These are phyloP conservation scores for Neodidymelliopsis sp. DNA, from an alignment of 2,329 filamentous ascomycete genomes.

Conservation along the genomic window DNA sequence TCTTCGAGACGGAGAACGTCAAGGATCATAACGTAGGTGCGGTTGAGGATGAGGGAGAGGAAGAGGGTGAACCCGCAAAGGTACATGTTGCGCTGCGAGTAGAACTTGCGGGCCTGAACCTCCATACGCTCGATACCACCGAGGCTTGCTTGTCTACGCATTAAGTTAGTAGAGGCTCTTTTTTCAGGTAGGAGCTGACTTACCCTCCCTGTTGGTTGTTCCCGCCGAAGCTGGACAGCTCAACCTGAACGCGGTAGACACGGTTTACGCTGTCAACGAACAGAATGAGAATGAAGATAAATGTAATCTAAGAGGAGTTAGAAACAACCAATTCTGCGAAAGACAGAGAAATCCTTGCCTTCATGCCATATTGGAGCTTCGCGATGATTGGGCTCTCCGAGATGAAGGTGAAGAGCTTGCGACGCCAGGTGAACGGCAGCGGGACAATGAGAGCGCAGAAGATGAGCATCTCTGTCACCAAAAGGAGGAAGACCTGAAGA, in stretches of 20 bases:
- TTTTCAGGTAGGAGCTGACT: conserved; percentile 33
- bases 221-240: conserved; percentile 78
- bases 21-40: conserved; percentile 97
- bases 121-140: conserved; percentile 92
- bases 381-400: conserved; percentile 85
- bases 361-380: conserved; percentile 96
- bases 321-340: neutral
- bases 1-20: conserved; percentile 92
- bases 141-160: conserved; percentile 70
- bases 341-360: conserved; percentile 58
- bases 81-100: conserved; percentile 99
- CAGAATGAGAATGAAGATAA: conserved; percentile 98
- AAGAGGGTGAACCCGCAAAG: conserved; percentile 99
- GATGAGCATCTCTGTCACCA: conserved; percentile 83
- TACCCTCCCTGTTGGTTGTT: conserved; percentile 61
- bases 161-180: conserved; percentile 19
- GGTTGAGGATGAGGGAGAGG: conserved; percentile 97
- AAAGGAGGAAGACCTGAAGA: conserved; percentile 78
- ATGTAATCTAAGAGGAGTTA: conserved; percentile 73
- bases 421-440: conserved; percentile 84
- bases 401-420: conserved; percentile 94
- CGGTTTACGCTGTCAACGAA: conserved; percentile 97
- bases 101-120: conserved; percentile 99
- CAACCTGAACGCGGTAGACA: conserved; percentile 94
- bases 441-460: conserved; percentile 84